phyloP scores from a whole-genome alignment of 2,329 filamentous ascomycete species.

The Ophiocordyceps camponoti-floridani region DNA sequence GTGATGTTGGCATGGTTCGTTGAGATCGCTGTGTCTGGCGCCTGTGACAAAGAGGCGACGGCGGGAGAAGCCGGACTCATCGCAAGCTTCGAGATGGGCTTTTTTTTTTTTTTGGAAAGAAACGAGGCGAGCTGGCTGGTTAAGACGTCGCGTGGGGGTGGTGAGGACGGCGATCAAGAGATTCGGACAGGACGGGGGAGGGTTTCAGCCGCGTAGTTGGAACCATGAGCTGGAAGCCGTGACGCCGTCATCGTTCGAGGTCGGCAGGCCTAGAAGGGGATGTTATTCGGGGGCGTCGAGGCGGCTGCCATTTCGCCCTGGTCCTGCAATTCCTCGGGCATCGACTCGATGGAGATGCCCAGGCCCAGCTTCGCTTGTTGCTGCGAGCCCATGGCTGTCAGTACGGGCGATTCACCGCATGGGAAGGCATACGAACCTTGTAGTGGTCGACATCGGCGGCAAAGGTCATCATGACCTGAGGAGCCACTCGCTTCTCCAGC shows the following conservation, averaged over 20 bases:
- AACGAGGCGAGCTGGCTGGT: neutral
- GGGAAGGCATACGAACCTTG: conserved; percentile 45
- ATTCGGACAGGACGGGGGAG: conserved; percentile 2
- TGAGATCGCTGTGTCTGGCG: no score
- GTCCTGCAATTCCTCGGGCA: conserved; percentile 71
- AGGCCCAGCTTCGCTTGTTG: conserved; percentile 90
- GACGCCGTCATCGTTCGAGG: neutral
- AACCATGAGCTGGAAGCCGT: neutral
- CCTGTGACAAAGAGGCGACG: no score
- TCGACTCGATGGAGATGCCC: conserved; percentile 78
- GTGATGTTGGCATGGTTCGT: no score
- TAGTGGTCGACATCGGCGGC: conserved; percentile 92
- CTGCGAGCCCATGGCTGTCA: conserved; percentile 25
- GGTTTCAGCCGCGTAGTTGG: neutral
- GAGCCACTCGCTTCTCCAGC: conserved; percentile 88
- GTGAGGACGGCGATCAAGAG: neutral
- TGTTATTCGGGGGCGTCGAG: conserved; percentile 32
- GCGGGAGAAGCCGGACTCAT: no score
- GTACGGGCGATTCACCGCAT: conserved; percentile 9
- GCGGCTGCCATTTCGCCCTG: conserved; percentile 43
- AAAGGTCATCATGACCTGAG: conserved; percentile 84
- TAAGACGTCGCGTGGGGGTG: neutral
- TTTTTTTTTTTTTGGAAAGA: neutral
- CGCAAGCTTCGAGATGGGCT: neutral
- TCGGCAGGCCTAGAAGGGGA: conserved; percentile 39